Conservation (phyloP, 1,139 yeast species). For the Yamadazyma spencermartinsiae region DNA sequence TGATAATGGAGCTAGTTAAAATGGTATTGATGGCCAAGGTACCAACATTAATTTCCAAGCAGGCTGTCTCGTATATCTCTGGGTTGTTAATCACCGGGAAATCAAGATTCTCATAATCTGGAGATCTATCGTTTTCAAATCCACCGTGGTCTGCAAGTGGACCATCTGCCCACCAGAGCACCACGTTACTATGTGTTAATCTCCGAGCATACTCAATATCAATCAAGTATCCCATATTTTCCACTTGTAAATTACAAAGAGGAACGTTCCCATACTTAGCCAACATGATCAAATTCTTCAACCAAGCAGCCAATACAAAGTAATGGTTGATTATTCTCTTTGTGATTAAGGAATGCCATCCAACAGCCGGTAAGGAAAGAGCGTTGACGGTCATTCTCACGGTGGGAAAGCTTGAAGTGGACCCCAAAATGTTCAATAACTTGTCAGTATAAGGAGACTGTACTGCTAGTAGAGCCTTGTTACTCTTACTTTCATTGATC, state of each 20-base stretch:
- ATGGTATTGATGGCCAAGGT: conserved; percentile 85
- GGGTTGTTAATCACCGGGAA: conserved; percentile 78
- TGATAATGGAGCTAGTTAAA: conserved; percentile 77
- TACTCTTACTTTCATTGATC: conserved; percentile 67
- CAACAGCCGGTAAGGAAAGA: conserved; percentile 68
- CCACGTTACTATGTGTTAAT: conserved; percentile 61
- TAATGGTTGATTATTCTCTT: conserved; percentile 71
- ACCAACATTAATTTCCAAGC: conserved; percentile 76
- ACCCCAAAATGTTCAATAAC: conserved; percentile 42
- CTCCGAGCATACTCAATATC: conserved; percentile 87
- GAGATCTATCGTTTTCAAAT: conserved; percentile 57
- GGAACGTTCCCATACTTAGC: conserved; percentile 82
- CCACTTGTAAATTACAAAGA: conserved; percentile 76
- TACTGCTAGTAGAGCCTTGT: conserved; percentile 63
- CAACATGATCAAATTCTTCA: conserved; percentile 62
- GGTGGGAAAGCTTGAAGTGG: conserved; percentile 62
- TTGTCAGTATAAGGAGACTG: conserved; percentile 68
- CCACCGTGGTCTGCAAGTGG: conserved; percentile 91
- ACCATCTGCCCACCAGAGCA: conserved; percentile 90
- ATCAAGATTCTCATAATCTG: conserved; percentile 59
- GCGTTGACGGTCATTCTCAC: conserved; percentile 59
- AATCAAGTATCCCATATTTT: conserved; percentile 74
- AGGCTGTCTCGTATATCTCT: conserved; percentile 75
- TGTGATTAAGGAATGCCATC: conserved; percentile 80
- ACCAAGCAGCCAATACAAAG: conserved; percentile 74